A percentile compares a stretch with the other conserved stretches of the same genome.
These are phyloP conservation scores for Asclepias syriaca DNA, from an alignment of 257 asterid genomes.

Conservation along the genomic window DNA sequence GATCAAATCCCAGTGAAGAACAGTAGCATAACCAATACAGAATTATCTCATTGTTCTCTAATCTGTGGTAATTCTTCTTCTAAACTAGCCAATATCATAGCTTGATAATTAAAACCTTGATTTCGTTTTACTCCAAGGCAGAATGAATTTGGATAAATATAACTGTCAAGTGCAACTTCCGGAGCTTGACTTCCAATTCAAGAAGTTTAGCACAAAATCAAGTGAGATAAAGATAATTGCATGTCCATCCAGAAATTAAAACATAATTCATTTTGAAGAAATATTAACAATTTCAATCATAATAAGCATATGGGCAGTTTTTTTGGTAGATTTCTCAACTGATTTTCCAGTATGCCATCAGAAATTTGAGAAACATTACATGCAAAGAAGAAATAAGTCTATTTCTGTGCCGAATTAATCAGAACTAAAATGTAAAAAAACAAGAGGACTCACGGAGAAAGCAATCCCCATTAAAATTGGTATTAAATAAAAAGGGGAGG, in stretches of 20 bases:
- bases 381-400: background rate
- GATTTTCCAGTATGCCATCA: background rate
- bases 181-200: background rate
- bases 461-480: background rate
- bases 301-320: background rate
- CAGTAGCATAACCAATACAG: background rate
- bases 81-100: background rate
- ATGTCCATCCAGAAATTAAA: background rate
- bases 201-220: background rate
- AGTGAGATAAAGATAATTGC: background rate
- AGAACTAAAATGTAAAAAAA: background rate
- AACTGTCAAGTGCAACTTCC: background rate
- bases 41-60: background rate
- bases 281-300: background rate
- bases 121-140: background rate
- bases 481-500: too few species aligned
- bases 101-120: background rate
- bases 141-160: background rate
- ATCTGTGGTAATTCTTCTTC: background rate
- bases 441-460: background rate
- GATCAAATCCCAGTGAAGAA: background rate
- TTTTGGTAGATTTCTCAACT: background rate
- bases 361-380: background rate
- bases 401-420: background rate
- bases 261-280: background rate